Conservation (phyloP, 2,329 filamentous ascomycete species). For the Colletotrichum sp. region DNA sequence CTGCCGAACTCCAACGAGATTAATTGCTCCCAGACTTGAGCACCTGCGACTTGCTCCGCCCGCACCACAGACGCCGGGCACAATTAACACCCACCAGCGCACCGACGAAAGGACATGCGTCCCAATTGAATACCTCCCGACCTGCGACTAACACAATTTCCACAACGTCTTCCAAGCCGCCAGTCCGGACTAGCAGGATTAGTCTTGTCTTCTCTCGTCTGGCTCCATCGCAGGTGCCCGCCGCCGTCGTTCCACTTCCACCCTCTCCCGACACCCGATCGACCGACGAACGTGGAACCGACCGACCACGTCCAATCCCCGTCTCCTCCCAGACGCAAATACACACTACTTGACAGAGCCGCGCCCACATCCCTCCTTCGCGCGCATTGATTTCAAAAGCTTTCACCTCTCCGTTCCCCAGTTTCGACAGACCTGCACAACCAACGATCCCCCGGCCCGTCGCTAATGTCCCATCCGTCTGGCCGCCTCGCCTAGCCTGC, state of each 20-base stretch:
- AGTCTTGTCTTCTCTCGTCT: neutral
- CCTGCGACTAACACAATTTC: neutral
- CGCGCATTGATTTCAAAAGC: neutral
- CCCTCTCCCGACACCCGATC: slow-evolving; percentile 4
- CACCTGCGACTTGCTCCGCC: neutral
- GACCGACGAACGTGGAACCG: neutral
- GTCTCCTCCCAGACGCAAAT: neutral
- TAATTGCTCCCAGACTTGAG: neutral
- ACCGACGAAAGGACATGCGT: neutral
- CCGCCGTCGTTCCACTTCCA: slow-evolving; percentile 9
- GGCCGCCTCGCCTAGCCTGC: neutral
- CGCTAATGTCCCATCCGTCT: neutral
- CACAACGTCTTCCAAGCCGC: neutral
- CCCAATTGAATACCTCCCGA: neutral
- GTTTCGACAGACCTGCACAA: neutral
- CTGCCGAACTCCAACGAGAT: neutral
- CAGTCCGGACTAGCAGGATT: neutral
- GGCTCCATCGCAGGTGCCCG: neutral
- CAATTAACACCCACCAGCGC: neutral
- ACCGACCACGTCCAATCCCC: slow-evolving; percentile 10
- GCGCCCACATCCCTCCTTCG: neutral
- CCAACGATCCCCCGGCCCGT: neutral
- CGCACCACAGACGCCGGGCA: neutral
- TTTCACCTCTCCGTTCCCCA: neutral
- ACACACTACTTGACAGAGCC: neutral